These are phyloP conservation scores for Thoreauomyces humboldtii DNA, from an alignment of 192 early-diverging fungal species.

Conservation along the genomic window DNA sequence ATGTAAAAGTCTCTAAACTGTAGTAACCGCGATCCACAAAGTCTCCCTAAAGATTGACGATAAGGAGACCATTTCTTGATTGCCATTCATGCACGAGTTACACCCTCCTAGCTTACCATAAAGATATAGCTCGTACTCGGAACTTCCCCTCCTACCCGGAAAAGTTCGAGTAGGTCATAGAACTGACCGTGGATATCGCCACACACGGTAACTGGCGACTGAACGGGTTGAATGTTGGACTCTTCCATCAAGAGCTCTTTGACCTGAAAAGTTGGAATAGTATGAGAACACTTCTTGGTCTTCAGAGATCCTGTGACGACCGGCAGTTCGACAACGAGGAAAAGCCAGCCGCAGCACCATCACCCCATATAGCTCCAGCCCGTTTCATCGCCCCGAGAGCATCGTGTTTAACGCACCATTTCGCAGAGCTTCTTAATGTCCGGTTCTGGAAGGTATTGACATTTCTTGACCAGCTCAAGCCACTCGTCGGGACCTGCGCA, in stretches of 20 bases:
- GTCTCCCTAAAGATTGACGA: conserved; percentile 70
- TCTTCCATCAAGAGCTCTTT: conserved; percentile 98
- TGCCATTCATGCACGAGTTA: background rate
- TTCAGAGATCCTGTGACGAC: too few species aligned
- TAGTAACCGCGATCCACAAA: conserved; percentile 99
- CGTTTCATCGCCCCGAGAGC: too few species aligned
- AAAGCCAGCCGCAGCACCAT: too few species aligned
- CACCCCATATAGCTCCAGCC: too few species aligned
- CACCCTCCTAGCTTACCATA: conserved; percentile 64
- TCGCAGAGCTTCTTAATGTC: conserved; percentile 99
- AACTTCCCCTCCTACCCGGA: conserved; percentile 91
- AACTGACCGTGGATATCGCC: conserved; percentile 99
- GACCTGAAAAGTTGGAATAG: conserved; percentile 68
- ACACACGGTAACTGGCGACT: conserved; percentile 86
- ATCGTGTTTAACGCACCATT: conserved; percentile 79
- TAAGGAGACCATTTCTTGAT: background rate
- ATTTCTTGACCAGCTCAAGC: conserved; percentile 87
- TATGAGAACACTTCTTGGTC: too few species aligned
- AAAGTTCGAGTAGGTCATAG: conserved; percentile 93
- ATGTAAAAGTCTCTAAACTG: conserved; percentile 92
- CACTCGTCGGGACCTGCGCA: conserved; percentile 95
- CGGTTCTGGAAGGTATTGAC: conserved; percentile 88
- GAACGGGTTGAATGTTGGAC: conserved; percentile 97
- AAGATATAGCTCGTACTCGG: conserved; percentile 96
- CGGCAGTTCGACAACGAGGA: too few species aligned